A percentile compares a stretch with the other conserved stretches of the same genome.
phyloP scores from a whole-genome alignment of 2,329 filamentous ascomycete genomes.

The Chrysoporthe austroafricana region DNA sequence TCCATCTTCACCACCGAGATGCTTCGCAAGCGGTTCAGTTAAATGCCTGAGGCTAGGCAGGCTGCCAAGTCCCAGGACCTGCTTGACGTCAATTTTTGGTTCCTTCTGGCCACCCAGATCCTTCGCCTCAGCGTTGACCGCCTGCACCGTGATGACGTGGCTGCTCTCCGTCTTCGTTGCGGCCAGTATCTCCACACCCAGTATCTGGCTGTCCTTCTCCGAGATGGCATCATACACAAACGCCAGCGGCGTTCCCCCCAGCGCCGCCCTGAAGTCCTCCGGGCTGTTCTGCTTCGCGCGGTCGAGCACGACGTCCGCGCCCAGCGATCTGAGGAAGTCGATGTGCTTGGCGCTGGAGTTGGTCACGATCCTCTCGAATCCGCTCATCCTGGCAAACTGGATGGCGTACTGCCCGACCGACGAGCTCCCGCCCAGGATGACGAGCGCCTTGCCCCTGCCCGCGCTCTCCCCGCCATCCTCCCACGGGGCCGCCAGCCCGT shows the following conservation, averaged over 20 bases:
- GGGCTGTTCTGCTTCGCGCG: constrained; percentile 30
- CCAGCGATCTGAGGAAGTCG: constrained; percentile 34
- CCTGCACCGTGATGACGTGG: constrained; percentile 30
- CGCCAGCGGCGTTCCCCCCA: constrained; percentile 35
- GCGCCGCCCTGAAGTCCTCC: constrained; percentile 34
- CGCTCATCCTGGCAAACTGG: constrained; percentile 47
- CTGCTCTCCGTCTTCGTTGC: constrained; percentile 31
- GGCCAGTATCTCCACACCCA: constrained; percentile 36
- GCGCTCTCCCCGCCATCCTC: constrained; percentile 37
- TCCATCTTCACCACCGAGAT: constrained; percentile 37
- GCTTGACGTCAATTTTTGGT: constrained; percentile 21
- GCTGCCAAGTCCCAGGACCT: constrained; percentile 33
- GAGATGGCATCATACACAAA: constrained; percentile 41
- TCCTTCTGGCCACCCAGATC: constrained; percentile 28
- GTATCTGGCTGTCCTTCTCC: constrained; percentile 34
- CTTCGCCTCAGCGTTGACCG: constrained; percentile 26
- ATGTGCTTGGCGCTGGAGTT: constrained; percentile 43
- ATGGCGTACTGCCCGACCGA: constrained; percentile 49
- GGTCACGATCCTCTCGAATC: constrained; percentile 49
- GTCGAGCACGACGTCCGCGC: constrained; percentile 32
- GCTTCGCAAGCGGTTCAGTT: constrained; percentile 36
- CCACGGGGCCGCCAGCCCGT: constrained; percentile 38
- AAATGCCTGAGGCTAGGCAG: constrained; percentile 35
- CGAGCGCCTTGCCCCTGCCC: constrained; percentile 45
- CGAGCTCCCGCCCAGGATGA: constrained; percentile 39